phyloP scores from a whole-genome alignment of 2,329 filamentous ascomycete species.

The Sporothrix dimorphospora region DNA sequence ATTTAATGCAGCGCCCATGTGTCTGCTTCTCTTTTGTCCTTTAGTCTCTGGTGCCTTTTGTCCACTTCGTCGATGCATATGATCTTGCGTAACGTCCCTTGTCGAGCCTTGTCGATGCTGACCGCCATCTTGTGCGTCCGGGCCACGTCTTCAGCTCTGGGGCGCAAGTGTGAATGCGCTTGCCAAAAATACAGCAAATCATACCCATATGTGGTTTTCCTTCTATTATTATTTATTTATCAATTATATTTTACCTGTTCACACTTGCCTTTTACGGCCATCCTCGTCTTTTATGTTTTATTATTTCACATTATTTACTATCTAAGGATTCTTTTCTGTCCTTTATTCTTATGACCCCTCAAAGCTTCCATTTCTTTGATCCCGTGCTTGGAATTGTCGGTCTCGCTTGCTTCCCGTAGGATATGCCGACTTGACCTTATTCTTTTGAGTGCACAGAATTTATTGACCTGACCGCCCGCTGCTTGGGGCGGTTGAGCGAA shows the following conservation, averaged over 20 bases:
- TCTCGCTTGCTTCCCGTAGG: background rate
- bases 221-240: background rate
- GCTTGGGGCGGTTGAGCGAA: background rate
- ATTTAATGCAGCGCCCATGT: background rate
- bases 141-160: background rate
- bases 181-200: background rate
- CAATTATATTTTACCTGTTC: background rate
- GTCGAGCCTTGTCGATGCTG: background rate
- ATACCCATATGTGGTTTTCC: background rate
- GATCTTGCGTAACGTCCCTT: background rate
- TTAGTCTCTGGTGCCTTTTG: background rate
- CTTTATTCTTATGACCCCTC: background rate
- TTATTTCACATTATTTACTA: background rate
- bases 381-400: background rate
- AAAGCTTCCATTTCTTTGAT: background rate
- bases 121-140: background rate
- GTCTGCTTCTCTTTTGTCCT: background rate
- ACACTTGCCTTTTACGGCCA: background rate
- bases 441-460: background rate
- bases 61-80: background rate
- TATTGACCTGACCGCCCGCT: too few species aligned
- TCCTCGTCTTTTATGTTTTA: background rate
- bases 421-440: background rate
- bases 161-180: background rate
- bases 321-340: background rate